Evolutionary conservation across 208 protist species (phyloP).

Genomic region (Leishmania tropica): DNA sequence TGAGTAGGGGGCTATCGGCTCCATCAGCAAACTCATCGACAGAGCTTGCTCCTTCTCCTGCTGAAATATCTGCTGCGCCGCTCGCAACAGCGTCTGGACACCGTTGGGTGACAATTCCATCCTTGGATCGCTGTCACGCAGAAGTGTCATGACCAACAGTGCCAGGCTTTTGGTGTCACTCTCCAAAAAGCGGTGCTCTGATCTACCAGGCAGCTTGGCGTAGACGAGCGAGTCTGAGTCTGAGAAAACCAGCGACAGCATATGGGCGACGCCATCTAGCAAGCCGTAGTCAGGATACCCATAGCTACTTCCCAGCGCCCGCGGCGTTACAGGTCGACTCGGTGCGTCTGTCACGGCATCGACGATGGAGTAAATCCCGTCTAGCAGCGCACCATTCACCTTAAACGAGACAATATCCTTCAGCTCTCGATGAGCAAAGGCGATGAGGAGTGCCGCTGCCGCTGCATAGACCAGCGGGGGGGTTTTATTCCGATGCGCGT

Average conservation of each 20-base stretch:
- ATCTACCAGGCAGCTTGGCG: constrained; percentile 24
- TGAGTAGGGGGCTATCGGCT: constrained; percentile 46
- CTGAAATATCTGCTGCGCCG: constrained; percentile 60
- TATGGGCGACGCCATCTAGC: constrained; percentile 87
- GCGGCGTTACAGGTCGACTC: constrained; percentile 42
- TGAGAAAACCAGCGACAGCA: constrained; percentile 86
- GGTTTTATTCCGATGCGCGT: constrained; percentile 29
- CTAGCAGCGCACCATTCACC: constrained; percentile 46
- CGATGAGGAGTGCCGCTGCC: constrained; percentile 72
- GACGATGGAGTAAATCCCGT: constrained; percentile 53
- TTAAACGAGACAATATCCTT: constrained; percentile 81
- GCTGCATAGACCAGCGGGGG: constrained; percentile 67
- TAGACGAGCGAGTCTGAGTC: constrained; percentile 74
- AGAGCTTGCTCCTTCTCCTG: constrained; percentile 57
- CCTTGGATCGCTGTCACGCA: constrained; percentile 74
- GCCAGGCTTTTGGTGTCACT: constrained; percentile 57
- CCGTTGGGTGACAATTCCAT: constrained; percentile 83
- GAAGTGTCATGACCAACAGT: constrained; percentile 53
- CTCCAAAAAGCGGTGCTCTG: constrained; percentile 51
- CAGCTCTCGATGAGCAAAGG: constrained; percentile 83
- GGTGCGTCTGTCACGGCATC: constrained; percentile 35
- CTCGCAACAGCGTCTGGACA: constrained; percentile 75
- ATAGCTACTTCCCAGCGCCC: constrained; percentile 85
- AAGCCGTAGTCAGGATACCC: constrained; percentile 90
- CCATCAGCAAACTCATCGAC: constrained; percentile 65